A percentile compares a stretch with the other conserved stretches of the same genome.
Conservation (phyloP, 2,329 filamentous ascomycete genomes). For the Davidsoniella neocaledoniae region DNA sequence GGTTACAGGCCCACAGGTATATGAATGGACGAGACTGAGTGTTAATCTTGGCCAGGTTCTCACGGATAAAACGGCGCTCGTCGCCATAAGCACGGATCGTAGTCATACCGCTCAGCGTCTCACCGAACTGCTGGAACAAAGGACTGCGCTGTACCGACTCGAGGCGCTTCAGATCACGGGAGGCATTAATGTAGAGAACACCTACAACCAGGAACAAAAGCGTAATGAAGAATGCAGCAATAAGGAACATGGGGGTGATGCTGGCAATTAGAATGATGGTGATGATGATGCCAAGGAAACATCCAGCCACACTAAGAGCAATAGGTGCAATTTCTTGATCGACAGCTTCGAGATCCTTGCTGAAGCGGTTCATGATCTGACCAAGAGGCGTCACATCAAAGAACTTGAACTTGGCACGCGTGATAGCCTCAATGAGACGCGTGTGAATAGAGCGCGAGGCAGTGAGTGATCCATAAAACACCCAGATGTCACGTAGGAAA, state of each 20-base stretch:
- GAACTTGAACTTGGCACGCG: conserved; percentile 88
- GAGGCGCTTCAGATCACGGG: conserved; percentile 85
- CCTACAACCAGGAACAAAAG: conserved; percentile 69
- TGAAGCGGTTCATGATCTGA: conserved; percentile 96
- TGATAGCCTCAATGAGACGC: conserved; percentile 58
- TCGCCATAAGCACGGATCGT: conserved; percentile 95
- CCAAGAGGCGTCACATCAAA: conserved; percentile 93
- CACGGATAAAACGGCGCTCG: conserved; percentile 78
- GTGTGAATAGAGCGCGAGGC: conserved; percentile 77
- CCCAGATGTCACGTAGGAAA: conserved; percentile 64
- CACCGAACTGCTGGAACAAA: conserved; percentile 93
- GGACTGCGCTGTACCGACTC: conserved; percentile 91
- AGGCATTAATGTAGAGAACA: conserved; percentile 76
- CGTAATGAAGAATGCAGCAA: conserved; percentile 74
- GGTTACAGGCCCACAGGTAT: conserved; percentile 89
- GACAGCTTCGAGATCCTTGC: conserved; percentile 86
- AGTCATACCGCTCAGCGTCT: conserved; percentile 85
- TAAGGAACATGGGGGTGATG: conserved; percentile 81
- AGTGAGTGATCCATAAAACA: conserved; percentile 81
- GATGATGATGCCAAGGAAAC: conserved; percentile 52
- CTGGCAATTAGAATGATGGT: conserved; percentile 74
- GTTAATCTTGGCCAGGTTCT: conserved; percentile 80
- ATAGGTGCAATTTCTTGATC: conserved; percentile 93
- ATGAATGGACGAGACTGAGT: conserved; percentile 86
- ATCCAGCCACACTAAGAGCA: conserved; percentile 60